Percentiles rank a stretch among this genome's conserved stretches.
These are phyloP conservation scores for Mortierella sp. DNA, from an alignment of 371 early-diverging fungal genomes.

Conservation along the genomic window DNA sequence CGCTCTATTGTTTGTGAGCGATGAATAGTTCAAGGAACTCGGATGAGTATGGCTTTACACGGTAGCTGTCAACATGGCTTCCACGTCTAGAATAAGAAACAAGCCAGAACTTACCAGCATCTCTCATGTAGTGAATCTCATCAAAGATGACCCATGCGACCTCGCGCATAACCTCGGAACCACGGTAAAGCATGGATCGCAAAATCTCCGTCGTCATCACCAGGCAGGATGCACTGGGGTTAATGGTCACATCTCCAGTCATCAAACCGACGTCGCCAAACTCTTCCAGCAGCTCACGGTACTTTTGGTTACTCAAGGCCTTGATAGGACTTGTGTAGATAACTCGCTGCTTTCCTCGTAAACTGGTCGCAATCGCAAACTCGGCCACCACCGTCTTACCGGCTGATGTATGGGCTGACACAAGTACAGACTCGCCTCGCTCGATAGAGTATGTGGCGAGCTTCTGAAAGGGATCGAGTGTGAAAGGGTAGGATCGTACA, in stretches of 20 bases:
- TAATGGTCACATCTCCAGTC: constrained; percentile 99
- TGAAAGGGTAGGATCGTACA: constrained; percentile 93
- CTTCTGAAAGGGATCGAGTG: constrained; percentile 98
- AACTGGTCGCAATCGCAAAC: constrained; percentile 97
- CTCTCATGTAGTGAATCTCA: constrained; percentile 99
- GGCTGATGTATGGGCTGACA: constrained; percentile 99
- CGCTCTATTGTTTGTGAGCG: constrained; percentile 67
- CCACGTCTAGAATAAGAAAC: neutral
- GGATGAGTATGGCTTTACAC: too few species aligned
- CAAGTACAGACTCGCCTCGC: constrained; percentile 96
- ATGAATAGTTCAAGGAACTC: neutral
- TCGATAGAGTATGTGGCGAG: constrained; percentile 94
- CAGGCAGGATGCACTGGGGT: constrained; percentile 95
- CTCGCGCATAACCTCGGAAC: constrained; percentile 98
- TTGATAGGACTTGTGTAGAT: constrained; percentile 99
- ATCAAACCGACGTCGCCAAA: constrained; percentile 99
- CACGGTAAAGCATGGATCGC: constrained; percentile 98
- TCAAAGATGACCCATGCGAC: constrained; percentile 99
- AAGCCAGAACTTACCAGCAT: constrained; percentile 51
- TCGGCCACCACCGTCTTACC: constrained; percentile 99
- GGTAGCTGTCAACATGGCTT: too few species aligned
- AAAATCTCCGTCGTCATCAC: constrained; percentile 99
- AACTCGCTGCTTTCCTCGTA: constrained; percentile 96
- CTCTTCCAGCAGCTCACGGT: constrained; percentile 96
- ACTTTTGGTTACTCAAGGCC: constrained; percentile 99